Evolutionary conservation across 805 yeast genomes (phyloP), one percentile per base, ranked within the genome.

Genomic region (Saturnispora diversa): DNA sequence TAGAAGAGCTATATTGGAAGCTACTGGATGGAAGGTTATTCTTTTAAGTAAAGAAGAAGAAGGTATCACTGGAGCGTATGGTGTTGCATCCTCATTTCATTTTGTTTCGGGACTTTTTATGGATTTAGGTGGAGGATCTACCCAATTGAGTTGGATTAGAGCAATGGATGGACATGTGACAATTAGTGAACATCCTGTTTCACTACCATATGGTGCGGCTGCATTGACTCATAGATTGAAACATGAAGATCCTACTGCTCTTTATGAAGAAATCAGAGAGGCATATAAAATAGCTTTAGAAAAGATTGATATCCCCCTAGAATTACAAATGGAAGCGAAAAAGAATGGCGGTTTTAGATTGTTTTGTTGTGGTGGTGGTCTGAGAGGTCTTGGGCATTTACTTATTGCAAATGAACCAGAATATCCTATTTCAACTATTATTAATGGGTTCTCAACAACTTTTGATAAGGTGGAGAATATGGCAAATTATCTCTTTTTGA

Each of bases 161-260:
- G 71, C 78, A 29, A 58, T 62, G 22, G 65, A 68, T 37, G 86
- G 85, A 5, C 70, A 69, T 43, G 67, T 80, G 21, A 61, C 62
- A 42, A 68, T 74, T 47, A 74, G 81, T 22, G 63, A 67, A 6
- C 66, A 65, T 12, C 83, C 86, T 0, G 76, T 77, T 2, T 72
- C 80, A 2, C 58, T 80, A 34, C 87, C 87, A 1, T 82, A 76
- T 53, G 90, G 90, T 15, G 83, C 86, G 1, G 84, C 82, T 21
- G 78, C 80, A 1, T 58, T 81, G 31, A 69, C 81, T 0, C 67
- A 75, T 49, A 59, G 84, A 48, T 55, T 79, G 45, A 64, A 65
- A 41, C 52, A 63, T 33, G 84, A 77, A 50, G 70, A 70, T 45
- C 65, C 64, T 24, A 69, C 67, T 27, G 65, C 60, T 4, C 50